Percentiles rank a stretch among this genome's conserved stretches.
Conservation (phyloP, 345 rosid species). For the Ricinus communis region DNA sequence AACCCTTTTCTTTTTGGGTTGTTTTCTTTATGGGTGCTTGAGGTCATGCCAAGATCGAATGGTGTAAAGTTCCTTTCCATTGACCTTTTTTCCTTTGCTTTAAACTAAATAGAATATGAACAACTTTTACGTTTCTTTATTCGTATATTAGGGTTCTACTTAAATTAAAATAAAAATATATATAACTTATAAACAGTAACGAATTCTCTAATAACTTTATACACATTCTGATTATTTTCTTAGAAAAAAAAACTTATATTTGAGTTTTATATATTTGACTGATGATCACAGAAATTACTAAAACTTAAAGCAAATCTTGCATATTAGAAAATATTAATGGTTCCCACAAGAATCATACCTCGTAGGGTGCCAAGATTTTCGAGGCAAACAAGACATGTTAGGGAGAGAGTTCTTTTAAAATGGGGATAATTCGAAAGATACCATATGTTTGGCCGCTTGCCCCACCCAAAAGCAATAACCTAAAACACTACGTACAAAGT, state of each 20-base stretch:
- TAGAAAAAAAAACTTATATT: no score
- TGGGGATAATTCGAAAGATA: not conserved
- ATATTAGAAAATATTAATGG: not conserved
- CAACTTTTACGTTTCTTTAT: no score
- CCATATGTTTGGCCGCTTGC: not conserved
- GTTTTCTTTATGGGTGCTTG: not conserved
- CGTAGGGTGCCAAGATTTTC: constrained; percentile 23
- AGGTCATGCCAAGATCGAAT: constrained; percentile 12
- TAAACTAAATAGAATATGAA: not conserved
- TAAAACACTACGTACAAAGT: not conserved
- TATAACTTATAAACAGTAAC: no score
- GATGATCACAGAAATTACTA: no score
- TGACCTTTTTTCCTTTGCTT: not conserved
- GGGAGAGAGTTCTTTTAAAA: constrained; percentile 5
- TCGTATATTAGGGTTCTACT: no score
- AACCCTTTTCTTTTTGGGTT: not conserved
- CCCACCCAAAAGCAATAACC: constrained; percentile 1
- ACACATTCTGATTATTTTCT: no score
- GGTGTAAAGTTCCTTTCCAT: not conserved
- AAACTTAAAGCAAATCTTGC: no score
- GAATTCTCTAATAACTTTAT: no score
- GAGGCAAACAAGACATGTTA: constrained; percentile 37
- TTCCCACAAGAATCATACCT: constrained; percentile 33
- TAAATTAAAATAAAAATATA: no score
- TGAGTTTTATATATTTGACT: no score